Conservation (phyloP, 306 rosid species). For the Neltuma alba region DNA sequence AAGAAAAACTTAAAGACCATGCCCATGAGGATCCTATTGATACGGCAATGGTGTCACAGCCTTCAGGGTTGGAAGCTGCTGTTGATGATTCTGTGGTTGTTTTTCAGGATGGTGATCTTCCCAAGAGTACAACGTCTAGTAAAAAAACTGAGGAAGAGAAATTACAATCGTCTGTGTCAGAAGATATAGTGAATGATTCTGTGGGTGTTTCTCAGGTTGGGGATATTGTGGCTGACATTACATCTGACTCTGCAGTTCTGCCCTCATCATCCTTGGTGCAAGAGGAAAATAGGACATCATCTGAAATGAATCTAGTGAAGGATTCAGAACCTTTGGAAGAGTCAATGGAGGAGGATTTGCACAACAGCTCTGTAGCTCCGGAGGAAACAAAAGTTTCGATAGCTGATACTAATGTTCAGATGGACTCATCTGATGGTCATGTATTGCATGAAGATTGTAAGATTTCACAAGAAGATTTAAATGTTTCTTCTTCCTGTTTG, state of each 20-base stretch:
- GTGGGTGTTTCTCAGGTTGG: slow-evolving; percentile 31
- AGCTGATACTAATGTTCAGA: slow-evolving; percentile 34
- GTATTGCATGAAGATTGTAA: slow-evolving; percentile 3
- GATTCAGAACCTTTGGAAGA: slow-evolving; percentile 32
- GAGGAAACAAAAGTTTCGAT: slow-evolving; percentile 36
- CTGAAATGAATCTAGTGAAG: slow-evolving; percentile 4
- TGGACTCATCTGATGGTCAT: slow-evolving; percentile 36
- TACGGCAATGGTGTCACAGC: background rate
- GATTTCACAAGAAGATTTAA: slow-evolving; percentile 12
- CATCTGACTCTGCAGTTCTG: slow-evolving; percentile 33
- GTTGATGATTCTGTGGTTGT: slow-evolving; percentile 24
- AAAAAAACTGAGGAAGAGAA: background rate
- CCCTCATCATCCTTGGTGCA: slow-evolving; percentile 21
- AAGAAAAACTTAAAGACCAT: background rate
- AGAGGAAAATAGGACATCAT: slow-evolving; percentile 30
- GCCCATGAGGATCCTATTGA: slow-evolving; percentile 17
- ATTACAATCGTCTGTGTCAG: background rate
- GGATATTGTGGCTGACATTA: slow-evolving; percentile 23
- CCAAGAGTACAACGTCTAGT: background rate
- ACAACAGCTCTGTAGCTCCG: slow-evolving; percentile 23
- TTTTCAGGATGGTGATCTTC: slow-evolving; percentile 25
- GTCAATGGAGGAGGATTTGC: slow-evolving; percentile 26
- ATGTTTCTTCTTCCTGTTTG: slow-evolving; percentile 20
- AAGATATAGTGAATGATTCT: slow-evolving; percentile 16
- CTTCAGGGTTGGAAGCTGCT: slow-evolving; percentile 22